Base-by-base conservation (phyloP, 306 rosid genomes). In the Prosopis cineraria region DNA sequence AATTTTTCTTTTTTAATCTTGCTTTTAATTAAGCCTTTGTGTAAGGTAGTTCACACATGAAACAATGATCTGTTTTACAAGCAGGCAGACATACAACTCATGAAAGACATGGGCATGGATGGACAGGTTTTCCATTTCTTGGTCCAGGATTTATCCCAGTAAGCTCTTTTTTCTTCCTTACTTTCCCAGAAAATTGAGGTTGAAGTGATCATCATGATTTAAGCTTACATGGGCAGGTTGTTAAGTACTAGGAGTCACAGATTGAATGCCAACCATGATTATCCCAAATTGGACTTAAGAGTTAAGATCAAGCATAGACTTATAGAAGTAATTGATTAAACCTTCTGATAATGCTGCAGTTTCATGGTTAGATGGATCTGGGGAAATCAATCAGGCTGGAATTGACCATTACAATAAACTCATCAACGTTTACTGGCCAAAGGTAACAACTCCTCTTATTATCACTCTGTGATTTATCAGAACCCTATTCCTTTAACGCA, bases 31-130 rank as follows among this genome's bases (percentile, higher is more conserved):
- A 22, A 53, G 60, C 29, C 13, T 20, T 53, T 14, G 60, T 22
- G 58, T 1, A 53, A 53, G 13, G 53, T 48, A 50, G 34, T 56
- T 24, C 64, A 4, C n/a, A 59, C 37, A 27, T 3, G 0, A 37
- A 27, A 25, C 29, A 6, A 14, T 47, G 43, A 16, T 6, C 20
- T 14, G 45, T 68, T 66, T 55, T 76, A 59, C 45, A 74, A 70
- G 43, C 86, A 92, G 97, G 87, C 65, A 56, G 97, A 90, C 58
- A 73, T 87, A 66, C 84, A 84, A 59, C 87, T 88, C 5, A 88
- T 92, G 91, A 87, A 90, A 84, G 85, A 92, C 45, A 77, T 88
- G 91, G 93, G 96, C 67, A 70, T 92, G 93, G 97, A 90, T 80
- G 92, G 96, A 90, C 62, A 86, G 96, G 70, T 90, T 92, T 74